Base-by-base conservation (phyloP, 2,329 filamentous ascomycete genomes). In the Ophiostoma montium region DNA sequence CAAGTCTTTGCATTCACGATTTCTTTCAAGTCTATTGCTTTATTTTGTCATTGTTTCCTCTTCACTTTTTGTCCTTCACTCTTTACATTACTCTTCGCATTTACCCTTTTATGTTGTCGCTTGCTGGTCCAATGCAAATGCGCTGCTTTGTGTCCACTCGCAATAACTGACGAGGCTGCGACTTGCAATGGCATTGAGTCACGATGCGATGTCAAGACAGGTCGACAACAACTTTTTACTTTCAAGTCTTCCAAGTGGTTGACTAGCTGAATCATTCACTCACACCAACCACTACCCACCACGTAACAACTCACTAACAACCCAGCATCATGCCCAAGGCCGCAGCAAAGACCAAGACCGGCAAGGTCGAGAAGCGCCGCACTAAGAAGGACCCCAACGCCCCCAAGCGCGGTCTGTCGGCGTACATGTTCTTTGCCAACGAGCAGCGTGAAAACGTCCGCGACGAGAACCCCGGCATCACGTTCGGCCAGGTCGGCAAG, bases 391-490 rank as follows among this genome's bases (percentile, higher is more conserved):
- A 95, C 70, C 88, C 88, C 70, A 95, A 95, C 71, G 90, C 89
- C 53, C 92, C 92, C 67, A 98, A 96, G 88, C 88, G 92, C 70
- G 92, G 90, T 75, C 86, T 98, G 46, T 96, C 92, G 48, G 92
- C 92, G 56, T 98, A 98, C 81, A 98, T 98, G 92, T 96, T 96
- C 84, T 98, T 96, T 68, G 92, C 92, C 80, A 96, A 96, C 65
- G 92, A 96, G 72, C 87, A 95, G 73, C 89, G 92, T 61, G 90
- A 96, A 66, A 94, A 92, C 68, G 92, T 98, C 60, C 87, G 92
- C 61, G 88, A 95, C 67, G 90, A 96, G 70, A 96, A 96, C 78
- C 90, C 90, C 35, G 90, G 89, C 61, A 95, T 96, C 72, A 84
- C 84, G 60, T 98, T 98, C 70, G 92, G 87, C 62, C 89, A 96